Evolutionary conservation across 352 stramenopile genomes (phyloP), one percentile per base, ranked within the genome.

Genomic region (Globisporangium paddicum): DNA sequence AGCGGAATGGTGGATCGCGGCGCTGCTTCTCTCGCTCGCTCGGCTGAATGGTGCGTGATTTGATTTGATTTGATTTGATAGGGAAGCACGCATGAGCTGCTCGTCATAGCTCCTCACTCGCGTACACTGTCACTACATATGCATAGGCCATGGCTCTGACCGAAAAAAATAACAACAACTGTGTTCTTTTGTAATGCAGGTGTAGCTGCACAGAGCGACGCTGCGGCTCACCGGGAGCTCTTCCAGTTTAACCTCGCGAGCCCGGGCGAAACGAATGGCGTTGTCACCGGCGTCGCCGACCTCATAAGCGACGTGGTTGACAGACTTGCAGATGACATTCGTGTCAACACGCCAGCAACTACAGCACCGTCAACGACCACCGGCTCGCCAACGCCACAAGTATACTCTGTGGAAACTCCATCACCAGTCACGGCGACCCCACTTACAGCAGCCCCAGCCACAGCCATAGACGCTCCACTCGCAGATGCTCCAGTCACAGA

Each of bases 21-120:
- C 45, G 45, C 34, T 62, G 47, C 55, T 62, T 37, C 41, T 62
- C 42, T 47, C 55, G 45, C 44, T 62, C 26, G 45, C 55, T 21
- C 55, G 21, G 28, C 13, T 53, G 10, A 40, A 62, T 41, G 54
- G 54, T 40, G 3, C 32, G 28, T 25, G 55, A 8, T 19, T 5
- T 5, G 19, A 10, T 5, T n/a, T n/a, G n/a, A n/a, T n/a, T n/a
- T n/a, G n/a, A n/a, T n/a, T n/a, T n/a, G n/a, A n/a, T n/a, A n/a
- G n/a, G n/a, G n/a, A n/a, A n/a, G n/a, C n/a, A n/a, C n/a, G n/a
- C n/a, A n/a, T n/a, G n/a, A n/a, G n/a, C n/a, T n/a, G n/a, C n/a
- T n/a, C n/a, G n/a, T n/a, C 32, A 10, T 11, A 56, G n/a, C 32
- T 56, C 49, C 23, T 53, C 21, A 14, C 32, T 3, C n/a, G n/a